Conservation (phyloP, 768 basidiomycete genomes). For the Filobasidium wieringae region DNA sequence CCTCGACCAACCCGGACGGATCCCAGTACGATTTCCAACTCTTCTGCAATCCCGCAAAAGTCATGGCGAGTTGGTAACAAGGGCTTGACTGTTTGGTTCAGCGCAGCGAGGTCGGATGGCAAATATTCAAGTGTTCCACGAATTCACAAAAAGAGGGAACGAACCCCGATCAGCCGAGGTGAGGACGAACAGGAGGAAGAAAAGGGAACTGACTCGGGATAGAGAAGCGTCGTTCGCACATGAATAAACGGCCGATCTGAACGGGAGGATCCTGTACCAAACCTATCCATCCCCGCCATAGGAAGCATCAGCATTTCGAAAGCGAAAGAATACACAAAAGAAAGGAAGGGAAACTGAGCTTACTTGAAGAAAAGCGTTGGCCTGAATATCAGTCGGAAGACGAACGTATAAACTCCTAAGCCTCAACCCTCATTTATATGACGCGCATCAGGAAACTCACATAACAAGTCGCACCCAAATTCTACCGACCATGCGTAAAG, state of each 20-base stretch:
- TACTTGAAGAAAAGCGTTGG: conserved; percentile 87
- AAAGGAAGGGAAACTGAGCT: not conserved
- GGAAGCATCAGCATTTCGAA: too few relatives aligned
- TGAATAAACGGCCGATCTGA: conserved; percentile 69
- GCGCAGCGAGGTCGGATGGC: not conserved
- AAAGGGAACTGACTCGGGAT: conserved; percentile 42
- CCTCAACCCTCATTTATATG: not conserved
- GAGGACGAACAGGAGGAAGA: not conserved
- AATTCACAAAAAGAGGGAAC: too few relatives aligned
- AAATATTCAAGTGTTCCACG: conserved; percentile 62
- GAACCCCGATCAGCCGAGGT: too few relatives aligned
- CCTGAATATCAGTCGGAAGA: conserved; percentile 34
- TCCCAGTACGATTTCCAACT: conserved; percentile 62
- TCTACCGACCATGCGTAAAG: too few relatives aligned
- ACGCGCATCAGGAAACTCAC: conserved; percentile 23
- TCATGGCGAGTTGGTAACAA: conserved; percentile 41
- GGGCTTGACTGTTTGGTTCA: conserved; percentile 23
- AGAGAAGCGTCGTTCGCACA: conserved; percentile 49
- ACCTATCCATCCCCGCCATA: too few relatives aligned
- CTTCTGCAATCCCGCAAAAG: conserved; percentile 71
- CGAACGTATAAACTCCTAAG: not conserved
- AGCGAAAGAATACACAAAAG: conserved; percentile 4
- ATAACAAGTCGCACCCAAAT: conserved; percentile 93
- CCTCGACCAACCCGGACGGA: conserved; percentile 71
- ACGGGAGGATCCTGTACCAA: conserved; percentile 77